Conservation (phyloP, 495 filamentous ascomycete species). For the Podospora pseudoanserina region DNA sequence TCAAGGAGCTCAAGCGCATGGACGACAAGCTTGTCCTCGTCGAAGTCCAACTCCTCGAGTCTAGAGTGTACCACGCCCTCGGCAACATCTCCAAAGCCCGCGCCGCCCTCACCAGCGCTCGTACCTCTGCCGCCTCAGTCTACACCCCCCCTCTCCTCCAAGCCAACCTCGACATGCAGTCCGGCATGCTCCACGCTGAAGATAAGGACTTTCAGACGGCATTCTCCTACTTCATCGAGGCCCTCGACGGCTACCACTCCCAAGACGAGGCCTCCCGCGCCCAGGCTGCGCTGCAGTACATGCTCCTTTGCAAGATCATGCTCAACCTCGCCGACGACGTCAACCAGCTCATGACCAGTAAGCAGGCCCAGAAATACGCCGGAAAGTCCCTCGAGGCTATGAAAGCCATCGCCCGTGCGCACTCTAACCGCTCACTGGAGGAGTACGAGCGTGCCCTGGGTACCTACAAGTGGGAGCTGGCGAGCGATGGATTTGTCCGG, state of each 20-base stretch:
- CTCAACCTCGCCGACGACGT: conserved; percentile 95
- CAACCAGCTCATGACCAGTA: conserved; percentile 83
- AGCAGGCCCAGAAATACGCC: conserved; percentile 93
- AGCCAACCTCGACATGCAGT: conserved; percentile 97
- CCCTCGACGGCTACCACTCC: conserved; percentile 90
- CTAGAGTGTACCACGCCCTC: conserved; percentile 92
- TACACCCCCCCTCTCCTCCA: conserved; percentile 95
- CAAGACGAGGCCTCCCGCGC: conserved; percentile 84
- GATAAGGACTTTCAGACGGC: conserved; percentile 98
- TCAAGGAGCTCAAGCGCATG: conserved; percentile 92
- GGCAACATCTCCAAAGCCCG: conserved; percentile 96
- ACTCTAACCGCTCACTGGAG: conserved; percentile 88
- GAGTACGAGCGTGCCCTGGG: conserved; percentile 92
- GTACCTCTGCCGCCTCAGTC: conserved; percentile 91
- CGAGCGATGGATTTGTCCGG: conserved; percentile 88
- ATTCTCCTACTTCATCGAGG: conserved; percentile 98
- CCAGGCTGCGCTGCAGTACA: conserved; percentile 93
- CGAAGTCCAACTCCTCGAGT: conserved; percentile 98
- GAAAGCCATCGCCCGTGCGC: conserved; percentile 95
- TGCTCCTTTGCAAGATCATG: conserved; percentile 99
- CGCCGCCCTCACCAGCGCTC: conserved; percentile 87
- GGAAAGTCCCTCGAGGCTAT: conserved; percentile 93
- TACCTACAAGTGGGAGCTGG: conserved; percentile 84
- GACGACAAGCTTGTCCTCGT: conserved; percentile 98
- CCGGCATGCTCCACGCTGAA: conserved; percentile 95